These are phyloP conservation scores for Apiospora sp. DNA, from an alignment of 2,329 filamentous ascomycete genomes.

Conservation along the genomic window DNA sequence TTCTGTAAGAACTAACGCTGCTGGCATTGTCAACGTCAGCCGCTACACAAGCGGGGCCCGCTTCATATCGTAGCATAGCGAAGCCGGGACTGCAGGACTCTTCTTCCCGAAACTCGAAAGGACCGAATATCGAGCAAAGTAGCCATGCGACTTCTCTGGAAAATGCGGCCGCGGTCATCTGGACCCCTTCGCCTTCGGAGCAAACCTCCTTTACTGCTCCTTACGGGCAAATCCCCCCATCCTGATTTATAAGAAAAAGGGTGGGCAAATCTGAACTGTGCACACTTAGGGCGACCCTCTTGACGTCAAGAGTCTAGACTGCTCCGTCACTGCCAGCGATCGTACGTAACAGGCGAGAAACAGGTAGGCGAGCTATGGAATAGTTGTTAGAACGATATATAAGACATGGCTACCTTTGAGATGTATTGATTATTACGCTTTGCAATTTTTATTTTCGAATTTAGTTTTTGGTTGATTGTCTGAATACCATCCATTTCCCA, in stretches of 20 bases:
- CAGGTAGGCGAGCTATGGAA: background rate
- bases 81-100: background rate
- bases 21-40: background rate
- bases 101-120: background rate
- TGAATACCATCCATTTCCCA: too few relatives aligned
- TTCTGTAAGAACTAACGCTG: background rate
- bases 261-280: constrained; percentile 14
- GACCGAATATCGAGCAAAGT: background rate
- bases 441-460: too few relatives aligned
- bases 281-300: background rate
- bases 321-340: background rate
- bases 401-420: background rate
- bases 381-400: background rate
- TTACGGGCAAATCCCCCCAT: background rate
- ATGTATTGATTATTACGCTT: too few relatives aligned
- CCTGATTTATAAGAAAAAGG: constrained; percentile 11
- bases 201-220: background rate
- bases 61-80: background rate
- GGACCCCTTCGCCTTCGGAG: too few relatives aligned
- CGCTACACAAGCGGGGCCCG: background rate
- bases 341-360: background rate
- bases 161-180: background rate
- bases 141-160: background rate
- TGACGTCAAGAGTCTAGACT: constrained; percentile 16
- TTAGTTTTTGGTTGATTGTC: too few relatives aligned